Evolutionary conservation across 2,329 filamentous ascomycete species (phyloP), one percentile per base, ranked within the genome.

Genomic region (Hypoxylon sp.): DNA sequence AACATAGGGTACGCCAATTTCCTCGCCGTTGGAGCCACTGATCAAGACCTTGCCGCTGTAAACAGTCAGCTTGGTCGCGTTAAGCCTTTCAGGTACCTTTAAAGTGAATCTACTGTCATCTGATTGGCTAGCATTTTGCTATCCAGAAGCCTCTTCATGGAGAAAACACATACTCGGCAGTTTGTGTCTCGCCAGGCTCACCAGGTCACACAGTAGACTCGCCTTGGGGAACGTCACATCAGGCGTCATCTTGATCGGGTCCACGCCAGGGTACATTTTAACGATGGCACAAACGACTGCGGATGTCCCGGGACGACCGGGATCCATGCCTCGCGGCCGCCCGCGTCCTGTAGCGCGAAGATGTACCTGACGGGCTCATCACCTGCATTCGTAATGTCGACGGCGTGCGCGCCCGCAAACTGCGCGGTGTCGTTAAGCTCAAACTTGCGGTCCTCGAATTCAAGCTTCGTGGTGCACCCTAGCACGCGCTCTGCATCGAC

Each of bases 401-500:
- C 77, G 28, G 73, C 70, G 32, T 76, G 74, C 8, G 62, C 70
- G 1, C 68, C 68, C 6, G 65, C 62, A 57, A 81, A 77, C 66
- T 80, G 69, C 22, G 74, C 73, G 11, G 79, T 81, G 63, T 82
- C 80, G 58, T 82, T 82, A 58, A 81, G 77, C 47, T 77, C 74
- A 61, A 81, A 79, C 0, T 79, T 77, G 0, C 83, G 82, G 64
- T 89, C 87, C 7, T 89, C 78, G 68, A 90, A 89, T 0, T 85
- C 46, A 74, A 74, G 46, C 77, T 56, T 86, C 0, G 87, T 89
- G 1, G 87, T 87, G 67, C 89, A 87, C 3, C 89, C 80, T 72
- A 90, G 87, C 1, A 90, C 85, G 59, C 78, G 79, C 47, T 82
- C 79, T 80, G 84, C 84, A 22, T 84, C 82, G 47, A 84, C 74